Evolutionary conservation across 2,329 filamentous ascomycete genomes (phyloP).

Genomic region (Scedosporium boydii): DNA sequence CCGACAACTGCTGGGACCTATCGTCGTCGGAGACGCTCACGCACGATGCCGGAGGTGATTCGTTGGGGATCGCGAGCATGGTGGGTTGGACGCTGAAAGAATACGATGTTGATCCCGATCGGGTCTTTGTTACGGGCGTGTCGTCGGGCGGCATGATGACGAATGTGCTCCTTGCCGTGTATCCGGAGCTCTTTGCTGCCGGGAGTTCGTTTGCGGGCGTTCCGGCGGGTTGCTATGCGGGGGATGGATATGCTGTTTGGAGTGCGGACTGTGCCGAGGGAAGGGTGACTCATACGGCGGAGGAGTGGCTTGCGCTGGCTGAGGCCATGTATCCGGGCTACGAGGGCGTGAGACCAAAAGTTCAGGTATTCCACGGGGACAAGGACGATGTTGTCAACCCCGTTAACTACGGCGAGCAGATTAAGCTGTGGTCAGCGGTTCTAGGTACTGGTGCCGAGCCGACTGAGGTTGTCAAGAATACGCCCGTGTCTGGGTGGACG

Average conservation of each 20-base stretch:
- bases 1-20: slow-evolving; percentile 48
- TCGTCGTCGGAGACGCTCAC: slow-evolving; percentile 36
- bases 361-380: slow-evolving; percentile 50
- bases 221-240: slow-evolving; percentile 39
- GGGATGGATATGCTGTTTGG: slow-evolving; percentile 32
- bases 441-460: slow-evolving; percentile 7
- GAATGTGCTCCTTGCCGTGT: slow-evolving; percentile 38
- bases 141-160: slow-evolving; percentile 49
- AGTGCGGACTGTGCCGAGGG: slow-evolving; percentile 42
- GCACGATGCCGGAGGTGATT: slow-evolving; percentile 41
- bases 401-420: slow-evolving; percentile 42
- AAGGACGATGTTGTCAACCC: slow-evolving; percentile 39
- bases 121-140: slow-evolving; percentile 41
- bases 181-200: slow-evolving; percentile 42
- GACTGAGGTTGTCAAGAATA: slow-evolving; percentile 5
- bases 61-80: slow-evolving; percentile 43
- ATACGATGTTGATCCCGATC: slow-evolving; percentile 33
- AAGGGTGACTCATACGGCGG: slow-evolving; percentile 24
- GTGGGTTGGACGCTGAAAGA: slow-evolving; percentile 36
- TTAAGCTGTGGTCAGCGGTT: slow-evolving; percentile 42
- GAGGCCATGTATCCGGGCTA: slow-evolving; percentile 38
- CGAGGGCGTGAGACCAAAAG: slow-evolving; percentile 38
- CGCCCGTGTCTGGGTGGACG: slow-evolving; percentile 9
- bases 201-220: slow-evolving; percentile 35
- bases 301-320: slow-evolving; percentile 25